Evolutionary conservation across 768 basidiomycete species (phyloP).

Genomic region (Auriculariales sp.): DNA sequence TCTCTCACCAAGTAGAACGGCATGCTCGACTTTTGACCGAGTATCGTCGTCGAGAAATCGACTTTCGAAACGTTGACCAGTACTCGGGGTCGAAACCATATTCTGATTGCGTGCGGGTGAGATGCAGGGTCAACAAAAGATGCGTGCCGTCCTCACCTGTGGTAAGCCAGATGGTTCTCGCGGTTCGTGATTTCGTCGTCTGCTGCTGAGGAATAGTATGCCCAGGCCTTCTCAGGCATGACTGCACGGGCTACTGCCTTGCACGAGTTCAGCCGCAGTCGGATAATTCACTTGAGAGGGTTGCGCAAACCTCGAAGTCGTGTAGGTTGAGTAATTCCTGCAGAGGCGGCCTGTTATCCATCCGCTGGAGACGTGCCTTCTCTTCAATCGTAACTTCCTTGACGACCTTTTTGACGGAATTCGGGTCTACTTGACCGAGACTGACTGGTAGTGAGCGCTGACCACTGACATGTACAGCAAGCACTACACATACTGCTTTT

Average conservation of each 20-base stretch:
- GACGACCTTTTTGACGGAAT: slow-evolving; percentile 47
- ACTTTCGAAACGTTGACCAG: slow-evolving; percentile 73
- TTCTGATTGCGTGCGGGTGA: too few relatives aligned
- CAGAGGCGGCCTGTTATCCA: slow-evolving; percentile 53
- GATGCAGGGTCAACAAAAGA: slow-evolving; percentile 10
- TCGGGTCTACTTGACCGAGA: slow-evolving; percentile 57
- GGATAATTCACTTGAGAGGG: not conserved
- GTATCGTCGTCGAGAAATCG: slow-evolving; percentile 73
- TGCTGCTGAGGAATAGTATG: slow-evolving; percentile 91
- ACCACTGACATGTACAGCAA: not conserved
- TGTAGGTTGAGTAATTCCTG: slow-evolving; percentile 78
- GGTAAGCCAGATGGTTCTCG: slow-evolving; percentile 86
- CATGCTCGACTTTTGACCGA: slow-evolving; percentile 62
- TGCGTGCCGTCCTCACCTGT: slow-evolving; percentile 41
- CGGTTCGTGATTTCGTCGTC: slow-evolving; percentile 87
- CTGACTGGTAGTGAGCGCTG: slow-evolving; percentile 10
- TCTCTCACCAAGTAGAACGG: slow-evolving; percentile 63
- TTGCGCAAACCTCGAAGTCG: slow-evolving; percentile 81
- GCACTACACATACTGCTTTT: slow-evolving; percentile 57
- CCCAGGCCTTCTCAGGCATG: slow-evolving; percentile 84
- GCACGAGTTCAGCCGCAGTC: slow-evolving; percentile 5
- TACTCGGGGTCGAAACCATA: slow-evolving; percentile 87
- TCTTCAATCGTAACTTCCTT: slow-evolving; percentile 57
- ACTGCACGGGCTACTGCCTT: slow-evolving; percentile 72
- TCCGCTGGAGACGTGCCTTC: slow-evolving; percentile 46